Percentiles rank a stretch among this genome's conserved stretches.
Conservation (phyloP, 1,139 yeast species). For the Yamadazyma siamensis region DNA sequence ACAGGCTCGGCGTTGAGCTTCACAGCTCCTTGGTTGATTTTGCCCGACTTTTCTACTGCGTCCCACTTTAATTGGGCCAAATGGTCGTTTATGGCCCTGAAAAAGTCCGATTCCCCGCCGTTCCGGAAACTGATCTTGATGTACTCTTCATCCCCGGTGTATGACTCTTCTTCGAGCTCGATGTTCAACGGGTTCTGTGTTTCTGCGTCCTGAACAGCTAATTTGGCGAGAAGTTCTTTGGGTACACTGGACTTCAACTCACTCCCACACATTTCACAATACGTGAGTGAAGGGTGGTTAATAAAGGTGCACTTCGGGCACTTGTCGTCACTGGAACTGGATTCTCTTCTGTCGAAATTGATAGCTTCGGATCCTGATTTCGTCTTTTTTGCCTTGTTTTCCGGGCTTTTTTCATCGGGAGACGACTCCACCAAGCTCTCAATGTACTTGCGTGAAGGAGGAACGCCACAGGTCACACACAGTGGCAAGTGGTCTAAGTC, state of each 20-base stretch:
- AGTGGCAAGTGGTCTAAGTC: conserved; percentile 43
- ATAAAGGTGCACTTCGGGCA: conserved; percentile 85
- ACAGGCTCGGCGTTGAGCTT: conserved; percentile 15
- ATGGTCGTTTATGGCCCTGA: conserved; percentile 35
- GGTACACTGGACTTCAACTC: conserved; percentile 33
- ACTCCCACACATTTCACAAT: conserved; percentile 87
- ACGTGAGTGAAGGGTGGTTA: conserved; percentile 74
- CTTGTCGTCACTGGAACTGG: too few species aligned
- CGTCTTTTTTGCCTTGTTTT: too few species aligned
- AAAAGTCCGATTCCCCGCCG: conserved; percentile 54
- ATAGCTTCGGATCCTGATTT: too few species aligned
- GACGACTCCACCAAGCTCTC: conserved; percentile 4
- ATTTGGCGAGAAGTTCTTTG: conserved; percentile 9
- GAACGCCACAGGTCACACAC: conserved; percentile 80
- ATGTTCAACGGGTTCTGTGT: conserved; percentile 14
- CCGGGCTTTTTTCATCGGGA: background rate
- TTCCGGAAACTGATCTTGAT: conserved; percentile 61
- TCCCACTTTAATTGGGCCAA: conserved; percentile 51
- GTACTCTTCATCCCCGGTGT: conserved; percentile 32
- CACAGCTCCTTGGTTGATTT: conserved; percentile 37
- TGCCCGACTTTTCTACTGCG: conserved; percentile 30
- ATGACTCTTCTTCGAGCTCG: conserved; percentile 29
- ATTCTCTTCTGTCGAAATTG: conserved; percentile 1
- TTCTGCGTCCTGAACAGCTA: conserved; percentile 1
- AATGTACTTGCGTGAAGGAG: conserved; percentile 16